Evolutionary conservation across 495 filamentous ascomycete species (phyloP), one percentile per base, ranked within the genome.

Genomic region (Xylaria venustula): DNA sequence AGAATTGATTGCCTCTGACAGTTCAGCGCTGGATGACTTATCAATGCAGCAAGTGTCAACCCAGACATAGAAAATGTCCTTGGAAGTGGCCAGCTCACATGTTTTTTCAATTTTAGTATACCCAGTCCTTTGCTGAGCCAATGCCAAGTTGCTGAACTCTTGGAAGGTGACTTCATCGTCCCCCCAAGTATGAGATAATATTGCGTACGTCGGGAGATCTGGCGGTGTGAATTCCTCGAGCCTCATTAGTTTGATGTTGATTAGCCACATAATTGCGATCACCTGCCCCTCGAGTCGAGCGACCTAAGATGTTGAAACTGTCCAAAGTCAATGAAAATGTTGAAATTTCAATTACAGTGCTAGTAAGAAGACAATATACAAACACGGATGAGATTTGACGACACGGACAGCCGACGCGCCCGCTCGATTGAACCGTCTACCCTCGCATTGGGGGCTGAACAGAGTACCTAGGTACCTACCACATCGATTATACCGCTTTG

Each of bases 1-100:
- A 6, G 76, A 79, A 45, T 81, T 83, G 36, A 82, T 74, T 49
- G 71, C 69, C 60, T 80, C 75, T 53, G 65, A 69, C 2, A 78
- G 66, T 54, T 81, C 77, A 22, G 75, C 72, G 47, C 77, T 81
- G 56, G 68, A 71, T 7, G 63, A 67, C 23, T 80, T 79, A 54
- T 81, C 71, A 64, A 57, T 57, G 41, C 54, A 57, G 54, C 54
- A 57, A 1, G 54, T 57, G 26, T 47, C 54, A 8, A 57, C 19
- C 54, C 41, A 57, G 12, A 34, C 42, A 9, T 36, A 47, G 8
- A 1, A 6, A 9, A 32, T 14, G 2, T 14, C 14, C 8, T 17
- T 20, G 7, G n/a, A 11, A 11, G 41, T 14, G 5, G 54, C 41
- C 7, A 46, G 9, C 14, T 45, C 41, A 41, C 26, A 45, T 7